Evolutionary conservation across 2,329 filamentous ascomycete species (phyloP).

Genomic region (Drechslera avenae): DNA sequence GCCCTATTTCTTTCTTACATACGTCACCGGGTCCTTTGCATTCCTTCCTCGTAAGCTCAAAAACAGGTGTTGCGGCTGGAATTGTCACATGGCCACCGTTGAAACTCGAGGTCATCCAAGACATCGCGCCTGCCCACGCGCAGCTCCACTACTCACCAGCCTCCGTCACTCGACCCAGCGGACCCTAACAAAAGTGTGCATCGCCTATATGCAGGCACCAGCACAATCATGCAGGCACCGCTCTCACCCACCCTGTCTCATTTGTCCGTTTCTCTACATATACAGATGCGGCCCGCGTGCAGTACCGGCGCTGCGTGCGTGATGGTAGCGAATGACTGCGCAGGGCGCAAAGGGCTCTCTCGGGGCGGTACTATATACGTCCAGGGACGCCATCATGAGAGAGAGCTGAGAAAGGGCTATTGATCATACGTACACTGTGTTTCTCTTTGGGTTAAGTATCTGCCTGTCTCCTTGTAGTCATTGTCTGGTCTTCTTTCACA

Average conservation of each 20-base stretch:
- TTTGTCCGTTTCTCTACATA: conserved; percentile 14
- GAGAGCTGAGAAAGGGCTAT: conserved; percentile 9
- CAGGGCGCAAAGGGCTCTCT: background rate
- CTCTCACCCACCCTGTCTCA: conserved; percentile 30
- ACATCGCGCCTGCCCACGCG: conserved; percentile 39
- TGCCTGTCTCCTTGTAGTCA: conserved; percentile 3
- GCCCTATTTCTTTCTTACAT: background rate
- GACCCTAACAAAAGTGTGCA: conserved; percentile 37
- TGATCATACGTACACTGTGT: conserved; percentile 16
- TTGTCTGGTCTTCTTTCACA: conserved; percentile 11
- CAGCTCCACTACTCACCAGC: conserved; percentile 31
- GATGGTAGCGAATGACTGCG: conserved; percentile 28
- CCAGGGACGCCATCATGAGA: conserved; percentile 19
- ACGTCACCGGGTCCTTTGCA: conserved; percentile 7
- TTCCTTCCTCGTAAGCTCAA: background rate
- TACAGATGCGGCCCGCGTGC: conserved; percentile 24
- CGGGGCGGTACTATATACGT: conserved; percentile 22
- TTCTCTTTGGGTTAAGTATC: conserved; percentile 24
- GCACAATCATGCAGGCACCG: conserved; percentile 37
- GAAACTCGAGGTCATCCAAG: conserved; percentile 39
- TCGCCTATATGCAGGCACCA: conserved; percentile 33
- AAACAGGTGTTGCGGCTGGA: conserved; percentile 4
- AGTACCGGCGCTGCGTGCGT: conserved; percentile 15
- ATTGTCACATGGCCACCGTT: conserved; percentile 30
- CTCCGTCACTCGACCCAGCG: conserved; percentile 32